A percentile compares a stretch with the other conserved stretches of the same genome.
Conservation (phyloP, 371 early-diverging fungal species). For the Mortierella sp. region DNA sequence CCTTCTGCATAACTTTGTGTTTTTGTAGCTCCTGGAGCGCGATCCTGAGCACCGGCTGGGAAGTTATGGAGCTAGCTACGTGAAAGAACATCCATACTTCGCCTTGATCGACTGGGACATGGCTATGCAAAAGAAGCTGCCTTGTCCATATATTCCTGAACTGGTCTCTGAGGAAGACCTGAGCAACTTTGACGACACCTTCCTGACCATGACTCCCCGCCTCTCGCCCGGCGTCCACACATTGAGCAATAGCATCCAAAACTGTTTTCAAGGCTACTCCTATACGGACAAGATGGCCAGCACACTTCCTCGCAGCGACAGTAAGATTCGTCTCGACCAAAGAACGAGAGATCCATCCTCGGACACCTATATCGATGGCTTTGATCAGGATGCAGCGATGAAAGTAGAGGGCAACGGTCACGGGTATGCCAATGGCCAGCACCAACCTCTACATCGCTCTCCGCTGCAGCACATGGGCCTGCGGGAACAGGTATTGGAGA, state of each 20-base stretch:
- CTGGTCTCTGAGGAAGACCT: slow-evolving; percentile 68
- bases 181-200: slow-evolving; percentile 75
- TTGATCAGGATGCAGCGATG: slow-evolving; percentile 25
- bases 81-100: slow-evolving; percentile 81
- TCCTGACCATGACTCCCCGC: slow-evolving; percentile 67
- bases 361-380: slow-evolving; percentile 18
- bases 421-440: slow-evolving; percentile 15
- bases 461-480: slow-evolving; percentile 23
- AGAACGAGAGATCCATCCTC: slow-evolving; percentile 1
- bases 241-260: slow-evolving; percentile 61
- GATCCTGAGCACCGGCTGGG: slow-evolving; percentile 75
- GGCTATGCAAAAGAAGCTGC: slow-evolving; percentile 26
- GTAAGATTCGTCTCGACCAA: slow-evolving; percentile 30
- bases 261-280: slow-evolving; percentile 69
- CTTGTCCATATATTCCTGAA: slow-evolving; percentile 62
- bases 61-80: slow-evolving; percentile 64
- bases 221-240: slow-evolving; percentile 59
- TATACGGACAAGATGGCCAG: slow-evolving; percentile 54
- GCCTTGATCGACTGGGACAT: slow-evolving; percentile 74
- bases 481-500: slow-evolving; percentile 9
- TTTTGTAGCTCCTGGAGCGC: slow-evolving; percentile 70
- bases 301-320: slow-evolving; percentile 39
- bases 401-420: slow-evolving; percentile 5
- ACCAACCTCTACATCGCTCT: slow-evolving; percentile 24
- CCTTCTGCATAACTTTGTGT: too few species aligned